These are phyloP conservation scores for Rhypophila decipiens DNA, from an alignment of 495 filamentous ascomycete genomes.

Conservation along the genomic window DNA sequence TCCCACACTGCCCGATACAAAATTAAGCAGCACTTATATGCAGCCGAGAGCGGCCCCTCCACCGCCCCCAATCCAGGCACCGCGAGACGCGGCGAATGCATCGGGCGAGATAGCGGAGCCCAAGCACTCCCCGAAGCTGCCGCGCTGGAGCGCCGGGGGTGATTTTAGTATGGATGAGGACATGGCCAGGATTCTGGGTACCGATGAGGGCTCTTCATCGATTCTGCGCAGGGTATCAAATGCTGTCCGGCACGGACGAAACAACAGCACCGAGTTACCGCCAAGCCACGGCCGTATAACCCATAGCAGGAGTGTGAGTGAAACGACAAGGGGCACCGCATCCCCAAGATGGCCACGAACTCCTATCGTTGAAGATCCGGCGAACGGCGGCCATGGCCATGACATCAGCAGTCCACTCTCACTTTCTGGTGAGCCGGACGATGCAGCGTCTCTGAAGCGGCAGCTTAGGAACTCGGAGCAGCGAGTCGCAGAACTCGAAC, in stretches of 20 bases:
- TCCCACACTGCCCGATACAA: constrained; percentile 31
- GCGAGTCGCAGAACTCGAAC: constrained; percentile 75
- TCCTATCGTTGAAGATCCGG: constrained; percentile 59
- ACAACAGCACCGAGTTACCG: constrained; percentile 55
- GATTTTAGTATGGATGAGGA: constrained; percentile 91
- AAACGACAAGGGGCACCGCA: constrained; percentile 47
- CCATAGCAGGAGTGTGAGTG: constrained; percentile 50
- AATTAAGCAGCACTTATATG: constrained; percentile 53
- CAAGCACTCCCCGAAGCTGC: constrained; percentile 63
- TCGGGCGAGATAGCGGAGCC: constrained; percentile 39
- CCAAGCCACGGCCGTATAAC: constrained; percentile 37
- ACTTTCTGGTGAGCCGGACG: constrained; percentile 55
- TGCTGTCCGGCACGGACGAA: constrained; percentile 88
- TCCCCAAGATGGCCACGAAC: constrained; percentile 67
- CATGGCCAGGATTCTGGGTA: constrained; percentile 70
- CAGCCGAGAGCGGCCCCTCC: constrained; percentile 57
- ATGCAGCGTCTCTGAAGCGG: constrained; percentile 63
- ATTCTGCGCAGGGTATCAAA: constrained; percentile 86
- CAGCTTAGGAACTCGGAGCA: constrained; percentile 77
- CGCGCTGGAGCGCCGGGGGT: constrained; percentile 64
- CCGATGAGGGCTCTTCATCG: constrained; percentile 61
- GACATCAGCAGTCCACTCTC: constrained; percentile 73
- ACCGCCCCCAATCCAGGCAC: constrained; percentile 47
- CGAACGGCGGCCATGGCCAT: constrained; percentile 33
- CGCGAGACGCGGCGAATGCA: constrained; percentile 53